Evolutionary conservation across 352 stramenopile genomes (phyloP), one percentile per base, ranked within the genome.

Genomic region (Phytophthora sp.): DNA sequence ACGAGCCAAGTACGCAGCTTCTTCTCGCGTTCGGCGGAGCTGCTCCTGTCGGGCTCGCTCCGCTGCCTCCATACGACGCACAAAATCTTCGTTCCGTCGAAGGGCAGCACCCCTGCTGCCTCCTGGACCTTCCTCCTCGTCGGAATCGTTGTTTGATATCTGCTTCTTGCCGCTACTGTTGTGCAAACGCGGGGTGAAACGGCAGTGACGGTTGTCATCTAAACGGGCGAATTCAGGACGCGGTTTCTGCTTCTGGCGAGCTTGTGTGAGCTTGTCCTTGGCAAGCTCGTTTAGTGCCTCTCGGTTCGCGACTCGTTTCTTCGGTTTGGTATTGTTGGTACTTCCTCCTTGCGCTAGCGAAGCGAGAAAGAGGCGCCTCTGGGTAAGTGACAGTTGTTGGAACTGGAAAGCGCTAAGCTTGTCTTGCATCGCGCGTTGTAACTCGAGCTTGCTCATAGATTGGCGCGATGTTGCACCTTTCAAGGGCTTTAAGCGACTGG

Each of bases 11-110:
- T 93, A 91, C 7, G 70, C 72, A 1, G 69, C 63, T 71, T 91
- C 82, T 36, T 85, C 80, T 1, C 84, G 78, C 3, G 78, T 90
- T 31, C 84, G 80, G 0, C 82, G 82, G 26, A 93, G 69, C 23
- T 79, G 67, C 33, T 93, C 84, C 1, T 54, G 71, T 24, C 80
- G 77, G 26, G 82, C 84, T 44, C 81, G 73, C 58, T 93, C 84
- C 7, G 82, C 66, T 29, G 84, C 84, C 39, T 93, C 84, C 79
- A 91, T 91, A 23, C 82, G 84, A 0, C 82, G 80, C 42, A 93
- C 73, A 46, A 93, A 90, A 54, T 90, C 84, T 41, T 90, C 74
- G 24, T 68, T 77, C 1, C 74, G 68, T 41, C 57, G 55, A 39
- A 57, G 33, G 20, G 53, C 49, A 11, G 46, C 67, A 15, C 47